phyloP scores from a whole-genome alignment of 2,329 filamentous ascomycete genomes.

The Verticillium klebahnii region DNA sequence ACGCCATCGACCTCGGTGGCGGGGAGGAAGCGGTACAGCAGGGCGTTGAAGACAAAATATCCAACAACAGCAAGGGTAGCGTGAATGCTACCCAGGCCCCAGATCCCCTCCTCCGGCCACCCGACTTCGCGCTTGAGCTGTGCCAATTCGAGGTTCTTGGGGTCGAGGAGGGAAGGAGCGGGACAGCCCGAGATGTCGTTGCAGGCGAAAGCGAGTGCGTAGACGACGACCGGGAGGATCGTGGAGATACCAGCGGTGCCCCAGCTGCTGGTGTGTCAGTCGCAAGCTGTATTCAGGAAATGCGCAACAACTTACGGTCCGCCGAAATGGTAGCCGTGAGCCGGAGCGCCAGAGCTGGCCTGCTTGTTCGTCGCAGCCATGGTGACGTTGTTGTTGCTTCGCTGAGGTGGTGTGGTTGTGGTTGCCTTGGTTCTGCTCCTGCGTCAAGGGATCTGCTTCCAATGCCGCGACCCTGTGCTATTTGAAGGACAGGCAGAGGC shows the following conservation, averaged over 20 bases:
- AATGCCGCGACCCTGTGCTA: background rate
- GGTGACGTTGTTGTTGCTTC: background rate
- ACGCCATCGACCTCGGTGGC: conserved; percentile 68
- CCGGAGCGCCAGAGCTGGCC: conserved; percentile 17
- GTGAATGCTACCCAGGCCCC: conserved; percentile 64
- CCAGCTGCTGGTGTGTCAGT: conserved; percentile 33
- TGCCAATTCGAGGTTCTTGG: conserved; percentile 64
- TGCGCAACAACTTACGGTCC: conserved; percentile 36
- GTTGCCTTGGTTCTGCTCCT: background rate
- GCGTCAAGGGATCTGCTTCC: no score
- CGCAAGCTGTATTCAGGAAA: no score
- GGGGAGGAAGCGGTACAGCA: conserved; percentile 73
- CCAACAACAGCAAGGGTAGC: conserved; percentile 66
- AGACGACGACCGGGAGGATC: conserved; percentile 73
- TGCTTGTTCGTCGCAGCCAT: conserved; percentile 28
- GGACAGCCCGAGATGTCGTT: conserved; percentile 93
- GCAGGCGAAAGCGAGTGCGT: conserved; percentile 77
- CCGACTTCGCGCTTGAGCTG: conserved; percentile 75
- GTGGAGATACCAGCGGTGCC: conserved; percentile 77
- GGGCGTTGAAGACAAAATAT: conserved; percentile 73
- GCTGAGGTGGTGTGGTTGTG: background rate
- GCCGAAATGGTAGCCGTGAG: conserved; percentile 46
- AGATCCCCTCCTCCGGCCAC: conserved; percentile 70
- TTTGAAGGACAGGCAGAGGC: background rate
- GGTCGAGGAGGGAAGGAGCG: conserved; percentile 72